phyloP scores from a whole-genome alignment of 1,284 basidiomycete species.

The Chalciporus sp. region DNA sequence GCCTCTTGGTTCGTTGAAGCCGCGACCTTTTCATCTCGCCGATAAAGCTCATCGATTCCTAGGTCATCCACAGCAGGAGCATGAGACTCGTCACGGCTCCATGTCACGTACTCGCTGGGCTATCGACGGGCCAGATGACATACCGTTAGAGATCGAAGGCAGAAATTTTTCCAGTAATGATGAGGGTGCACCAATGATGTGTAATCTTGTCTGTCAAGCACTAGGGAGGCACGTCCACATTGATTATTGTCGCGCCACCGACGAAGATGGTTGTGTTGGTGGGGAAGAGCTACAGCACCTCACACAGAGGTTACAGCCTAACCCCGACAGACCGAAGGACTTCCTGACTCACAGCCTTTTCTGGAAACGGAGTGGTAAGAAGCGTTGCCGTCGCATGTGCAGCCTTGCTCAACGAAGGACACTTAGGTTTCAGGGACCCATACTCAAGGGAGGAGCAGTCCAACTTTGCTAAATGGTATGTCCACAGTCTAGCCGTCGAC shows the following conservation, averaged over 20 bases:
- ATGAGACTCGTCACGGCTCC: conserved; percentile 65
- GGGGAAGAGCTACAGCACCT: conserved; percentile 52
- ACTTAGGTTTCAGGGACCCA: conserved; percentile 46
- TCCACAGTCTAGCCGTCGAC: not conserved
- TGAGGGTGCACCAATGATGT: conserved; percentile 67
- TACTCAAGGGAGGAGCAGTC: conserved; percentile 57
- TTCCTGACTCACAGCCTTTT: conserved; percentile 54
- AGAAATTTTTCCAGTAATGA: conserved; percentile 56
- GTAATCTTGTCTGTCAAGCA: conserved; percentile 55
- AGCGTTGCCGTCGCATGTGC: not conserved
- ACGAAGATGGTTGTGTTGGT: conserved; percentile 40
- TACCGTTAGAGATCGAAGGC: conserved; percentile 54
- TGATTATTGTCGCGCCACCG: conserved; percentile 52
- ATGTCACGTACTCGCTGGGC: conserved; percentile 62
- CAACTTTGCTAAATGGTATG: conserved; percentile 57
- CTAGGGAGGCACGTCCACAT: conserved; percentile 60
- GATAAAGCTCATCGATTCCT: not conserved
- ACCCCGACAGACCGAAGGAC: conserved; percentile 52
- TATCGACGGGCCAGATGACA: conserved; percentile 50
- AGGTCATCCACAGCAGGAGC: conserved; percentile 63
- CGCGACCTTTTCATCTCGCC: not conserved
- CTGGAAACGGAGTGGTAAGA: conserved; percentile 56
- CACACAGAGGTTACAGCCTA: conserved; percentile 43
- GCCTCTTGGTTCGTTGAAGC: conserved; percentile 45
- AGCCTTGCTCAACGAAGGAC: not conserved